phyloP scores from a whole-genome alignment of 2,329 filamentous ascomycete species.

The Rugonectria rugulosa region DNA sequence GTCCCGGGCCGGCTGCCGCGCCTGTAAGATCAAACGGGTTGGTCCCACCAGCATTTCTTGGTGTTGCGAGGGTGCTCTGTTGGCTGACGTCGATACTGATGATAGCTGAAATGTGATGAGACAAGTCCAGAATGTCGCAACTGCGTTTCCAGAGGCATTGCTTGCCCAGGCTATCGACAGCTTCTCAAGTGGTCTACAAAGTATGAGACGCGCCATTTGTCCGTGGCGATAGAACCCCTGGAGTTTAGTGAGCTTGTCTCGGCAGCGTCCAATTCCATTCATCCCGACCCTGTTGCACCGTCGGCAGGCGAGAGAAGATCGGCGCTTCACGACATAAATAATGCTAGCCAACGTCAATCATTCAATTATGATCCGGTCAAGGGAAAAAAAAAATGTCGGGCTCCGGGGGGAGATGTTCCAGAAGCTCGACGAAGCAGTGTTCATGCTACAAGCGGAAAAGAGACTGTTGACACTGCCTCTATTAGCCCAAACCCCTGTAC shows the following conservation, averaged over 20 bases:
- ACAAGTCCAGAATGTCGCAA: slow-evolving; percentile 30
- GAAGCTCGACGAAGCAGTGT: too few relatives aligned
- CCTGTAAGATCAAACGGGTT: slow-evolving; percentile 29
- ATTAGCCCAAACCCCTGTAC: too few relatives aligned
- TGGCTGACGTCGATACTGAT: not conserved
- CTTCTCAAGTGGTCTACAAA: slow-evolving; percentile 34
- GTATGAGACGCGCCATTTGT: slow-evolving; percentile 20
- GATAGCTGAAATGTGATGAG: slow-evolving; percentile 39
- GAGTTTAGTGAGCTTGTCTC: slow-evolving; percentile 13
- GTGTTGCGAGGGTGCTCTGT: not conserved
- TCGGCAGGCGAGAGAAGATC: not conserved
- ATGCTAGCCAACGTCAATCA: too few relatives aligned
- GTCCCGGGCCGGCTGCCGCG: slow-evolving; percentile 25
- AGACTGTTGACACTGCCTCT: too few relatives aligned
- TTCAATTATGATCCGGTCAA: too few relatives aligned
- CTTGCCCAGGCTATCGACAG: slow-evolving; percentile 33
- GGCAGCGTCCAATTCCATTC: slow-evolving; percentile 15
- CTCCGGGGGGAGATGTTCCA: too few relatives aligned
- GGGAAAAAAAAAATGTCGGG: too few relatives aligned
- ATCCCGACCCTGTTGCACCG: not conserved
- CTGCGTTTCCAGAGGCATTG: slow-evolving; percentile 31
- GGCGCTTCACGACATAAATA: not conserved
- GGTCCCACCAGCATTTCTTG: not conserved
- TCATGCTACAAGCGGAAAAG: too few relatives aligned
- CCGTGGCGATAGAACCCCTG: slow-evolving; percentile 1